phyloP scores from a whole-genome alignment of 352 stramenopile species.

The Globisporangium iwayamae region DNA sequence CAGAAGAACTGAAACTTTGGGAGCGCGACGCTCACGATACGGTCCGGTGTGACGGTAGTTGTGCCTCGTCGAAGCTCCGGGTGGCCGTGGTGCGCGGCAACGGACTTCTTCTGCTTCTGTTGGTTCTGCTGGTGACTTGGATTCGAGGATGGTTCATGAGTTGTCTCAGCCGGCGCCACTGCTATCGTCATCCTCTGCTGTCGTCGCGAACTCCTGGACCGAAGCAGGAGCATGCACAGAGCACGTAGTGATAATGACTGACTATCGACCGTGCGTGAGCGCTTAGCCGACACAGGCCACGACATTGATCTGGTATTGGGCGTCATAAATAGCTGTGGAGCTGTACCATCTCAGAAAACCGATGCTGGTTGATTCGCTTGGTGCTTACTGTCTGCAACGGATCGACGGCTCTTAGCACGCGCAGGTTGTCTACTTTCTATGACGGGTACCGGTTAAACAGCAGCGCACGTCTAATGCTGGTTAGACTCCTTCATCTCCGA shows the following conservation, averaged over 20 bases:
- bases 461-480: no score
- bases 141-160: not conserved
- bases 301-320: not conserved
- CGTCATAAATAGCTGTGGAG: not conserved
- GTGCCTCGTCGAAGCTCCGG: not conserved
- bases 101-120: not conserved
- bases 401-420: no score
- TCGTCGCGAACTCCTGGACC: not conserved
- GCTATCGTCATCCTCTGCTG: not conserved
- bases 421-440: no score
- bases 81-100: not conserved
- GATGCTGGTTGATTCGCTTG: not conserved
- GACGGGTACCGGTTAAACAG: no score
- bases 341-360: not conserved
- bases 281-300: not conserved
- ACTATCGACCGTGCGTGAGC: not conserved
- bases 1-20: conserved; percentile 1
- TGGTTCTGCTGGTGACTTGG: not conserved
- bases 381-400: no score
- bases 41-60: no score
- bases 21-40: conserved; percentile 14
- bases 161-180: not conserved
- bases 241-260: not conserved
- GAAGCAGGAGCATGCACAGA: not conserved
- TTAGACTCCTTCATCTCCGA: no score